These are phyloP conservation scores for Uronychia binucleata DNA, from an alignment of 73 alveolate species.

Conservation along the genomic window DNA sequence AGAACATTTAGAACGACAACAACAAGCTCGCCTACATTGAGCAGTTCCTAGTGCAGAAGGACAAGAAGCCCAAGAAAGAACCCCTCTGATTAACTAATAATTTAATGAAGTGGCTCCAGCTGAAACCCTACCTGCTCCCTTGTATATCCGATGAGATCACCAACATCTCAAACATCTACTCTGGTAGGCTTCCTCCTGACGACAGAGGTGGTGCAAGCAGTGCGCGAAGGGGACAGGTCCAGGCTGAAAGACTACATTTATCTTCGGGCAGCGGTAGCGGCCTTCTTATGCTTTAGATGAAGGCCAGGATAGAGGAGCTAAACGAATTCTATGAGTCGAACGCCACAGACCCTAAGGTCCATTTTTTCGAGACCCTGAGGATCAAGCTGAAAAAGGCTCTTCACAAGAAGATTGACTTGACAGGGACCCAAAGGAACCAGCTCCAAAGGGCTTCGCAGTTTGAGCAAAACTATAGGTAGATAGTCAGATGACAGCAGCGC, in stretches of 20 bases:
- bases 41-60: not conserved
- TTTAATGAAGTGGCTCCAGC: slow-evolving; percentile 50
- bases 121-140: slow-evolving; percentile 52
- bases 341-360: slow-evolving; percentile 54
- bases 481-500: not conserved
- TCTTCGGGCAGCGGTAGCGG: not conserved
- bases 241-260: slow-evolving; percentile 10
- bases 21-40: not conserved
- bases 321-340: slow-evolving; percentile 56
- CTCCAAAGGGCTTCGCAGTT: not conserved
- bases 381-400: slow-evolving; percentile 51
- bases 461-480: not conserved
- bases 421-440: not conserved
- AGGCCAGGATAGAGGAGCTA: slow-evolving; percentile 68
- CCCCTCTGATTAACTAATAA: not conserved
- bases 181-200: slow-evolving; percentile 1
- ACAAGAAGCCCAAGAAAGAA: not conserved
- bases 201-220: not conserved
- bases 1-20: not conserved
- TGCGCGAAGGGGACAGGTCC: not conserved
- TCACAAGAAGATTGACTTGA: slow-evolving; percentile 4
- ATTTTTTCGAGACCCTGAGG: slow-evolving; percentile 48
- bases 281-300: slow-evolving; percentile 10
- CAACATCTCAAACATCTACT: slow-evolving; percentile 14
- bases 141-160: slow-evolving; percentile 50